Evolutionary conservation across 1,284 basidiomycete genomes (phyloP), one percentile per base, ranked within the genome.

Genomic region (Sparassis latifolia): DNA sequence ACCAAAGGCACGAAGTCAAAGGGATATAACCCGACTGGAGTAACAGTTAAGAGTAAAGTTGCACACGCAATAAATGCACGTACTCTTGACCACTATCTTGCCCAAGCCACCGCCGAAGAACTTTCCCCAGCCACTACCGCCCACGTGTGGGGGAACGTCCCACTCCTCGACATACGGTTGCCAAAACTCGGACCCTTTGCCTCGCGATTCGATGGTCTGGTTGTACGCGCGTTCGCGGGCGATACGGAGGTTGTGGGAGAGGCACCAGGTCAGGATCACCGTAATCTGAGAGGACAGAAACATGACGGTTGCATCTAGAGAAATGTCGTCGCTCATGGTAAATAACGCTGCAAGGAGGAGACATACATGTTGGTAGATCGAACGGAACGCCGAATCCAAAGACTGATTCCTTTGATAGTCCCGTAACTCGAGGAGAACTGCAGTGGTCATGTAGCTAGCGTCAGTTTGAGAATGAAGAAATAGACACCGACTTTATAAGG

Each of bases 81-180:
- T 44, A 65, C 65, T 5, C 45, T 56, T 62, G 42, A 88, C 55
- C 10, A 80, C 53, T 40, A 83, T 70, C 41, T 78, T 64, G 1
- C 75, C 73, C 20, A 84, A 65, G 67, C 73, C 76, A 10, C 69
- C 73, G 27, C 70, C 68, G 28, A 80, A 58, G 66, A 72, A 71
- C 44, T 72, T 69, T 49, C 75, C 64, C 62, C 77, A 58, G 20
- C 43, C 51, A 51, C 29, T 58, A 51, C 55, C 62, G 44, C 68
- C 61, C 30, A 71, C 65, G 3, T 61, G 57, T 0, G 91, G 90
- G 0, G 90, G 90, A 4, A 72, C 61, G 20, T 84, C 77, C 88
- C 86, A 92, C 69, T 94, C 92, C 62, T 95, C 91, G 2, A 92
- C 81, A 58, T 95, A 95, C 0, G 86, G 82, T 54, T 78, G 74